These are phyloP conservation scores for Yamadazyma scolyti DNA, from an alignment of 805 yeast species.

Conservation along the genomic window DNA sequence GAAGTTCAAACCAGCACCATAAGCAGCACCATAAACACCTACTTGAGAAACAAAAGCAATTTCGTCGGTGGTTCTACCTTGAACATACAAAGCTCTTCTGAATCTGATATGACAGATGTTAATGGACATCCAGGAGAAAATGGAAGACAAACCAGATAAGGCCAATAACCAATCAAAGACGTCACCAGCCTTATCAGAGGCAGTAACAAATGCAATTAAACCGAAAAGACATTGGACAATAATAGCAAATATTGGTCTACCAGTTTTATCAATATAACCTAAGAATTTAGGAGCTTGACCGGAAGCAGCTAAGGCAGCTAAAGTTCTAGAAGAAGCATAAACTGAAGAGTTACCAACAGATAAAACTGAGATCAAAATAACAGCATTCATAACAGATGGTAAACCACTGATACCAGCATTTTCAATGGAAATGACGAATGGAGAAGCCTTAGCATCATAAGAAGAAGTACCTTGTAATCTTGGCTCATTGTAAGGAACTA, in stretches of 20 bases:
- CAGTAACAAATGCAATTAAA: constrained; percentile 42
- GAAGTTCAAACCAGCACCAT: constrained; percentile 55
- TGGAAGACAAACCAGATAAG: constrained; percentile 44
- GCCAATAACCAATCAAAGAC: constrained; percentile 49
- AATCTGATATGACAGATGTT: constrained; percentile 42
- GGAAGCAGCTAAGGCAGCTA: constrained; percentile 43
- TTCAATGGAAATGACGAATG: constrained; percentile 64
- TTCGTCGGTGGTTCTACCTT: constrained; percentile 69
- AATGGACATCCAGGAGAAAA: constrained; percentile 50
- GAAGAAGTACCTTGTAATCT: constrained; percentile 38
- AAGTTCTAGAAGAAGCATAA: constrained; percentile 38
- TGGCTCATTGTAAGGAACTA: constrained; percentile 46
- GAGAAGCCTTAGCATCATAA: constrained; percentile 64
- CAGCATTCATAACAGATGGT: constrained; percentile 38
- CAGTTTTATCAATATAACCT: constrained; percentile 46
- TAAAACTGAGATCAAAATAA: constrained; percentile 36
- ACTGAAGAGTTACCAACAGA: constrained; percentile 44
- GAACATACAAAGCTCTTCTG: constrained; percentile 58
- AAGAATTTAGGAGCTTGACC: constrained; percentile 43
- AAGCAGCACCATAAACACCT: constrained; percentile 65
- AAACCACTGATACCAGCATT: constrained; percentile 34
- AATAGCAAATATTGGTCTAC: constrained; percentile 49
- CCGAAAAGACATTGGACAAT: constrained; percentile 38
- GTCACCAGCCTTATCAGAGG: constrained; percentile 34
- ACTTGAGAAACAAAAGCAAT: constrained; percentile 62